Conservation (phyloP, 257 asterid species). For the Lycium ferocissimum region DNA sequence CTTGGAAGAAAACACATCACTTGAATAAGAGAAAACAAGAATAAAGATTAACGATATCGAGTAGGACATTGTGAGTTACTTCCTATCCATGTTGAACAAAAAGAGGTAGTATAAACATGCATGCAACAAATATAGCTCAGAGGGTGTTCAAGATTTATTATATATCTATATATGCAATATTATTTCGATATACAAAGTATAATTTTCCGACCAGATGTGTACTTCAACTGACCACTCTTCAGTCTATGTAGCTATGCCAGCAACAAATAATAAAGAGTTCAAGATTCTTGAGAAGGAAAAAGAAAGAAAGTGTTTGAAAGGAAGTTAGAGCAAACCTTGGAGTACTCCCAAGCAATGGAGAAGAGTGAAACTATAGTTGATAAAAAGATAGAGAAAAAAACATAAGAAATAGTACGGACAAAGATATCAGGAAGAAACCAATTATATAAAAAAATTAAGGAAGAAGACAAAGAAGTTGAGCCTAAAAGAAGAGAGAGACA, state of each 20-base stretch:
- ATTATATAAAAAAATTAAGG: not conserved
- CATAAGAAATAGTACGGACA: not conserved
- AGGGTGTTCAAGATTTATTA: not conserved
- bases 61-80: not conserved
- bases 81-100: not conserved
- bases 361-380: constrained; percentile 8
- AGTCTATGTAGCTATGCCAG: not conserved
- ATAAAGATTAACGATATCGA: not conserved
- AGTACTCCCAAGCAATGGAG: constrained; percentile 1
- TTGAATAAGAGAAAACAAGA: not conserved
- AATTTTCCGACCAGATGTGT: not conserved
- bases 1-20: not conserved
- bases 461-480: constrained; percentile 28
- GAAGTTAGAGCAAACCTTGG: constrained; percentile 15
- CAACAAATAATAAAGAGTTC: not conserved
- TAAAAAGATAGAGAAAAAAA: not conserved
- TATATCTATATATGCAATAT: too few species aligned
- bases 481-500: constrained; percentile 6
- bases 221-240: not conserved
- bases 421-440: not conserved
- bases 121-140: not conserved
- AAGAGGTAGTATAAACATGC: not conserved
- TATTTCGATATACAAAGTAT: too few species aligned
- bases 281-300: constrained; percentile 4
- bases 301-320: not conserved